phyloP scores from a whole-genome alignment of 2,329 filamentous ascomycete species.

The Camillea tinctor region DNA sequence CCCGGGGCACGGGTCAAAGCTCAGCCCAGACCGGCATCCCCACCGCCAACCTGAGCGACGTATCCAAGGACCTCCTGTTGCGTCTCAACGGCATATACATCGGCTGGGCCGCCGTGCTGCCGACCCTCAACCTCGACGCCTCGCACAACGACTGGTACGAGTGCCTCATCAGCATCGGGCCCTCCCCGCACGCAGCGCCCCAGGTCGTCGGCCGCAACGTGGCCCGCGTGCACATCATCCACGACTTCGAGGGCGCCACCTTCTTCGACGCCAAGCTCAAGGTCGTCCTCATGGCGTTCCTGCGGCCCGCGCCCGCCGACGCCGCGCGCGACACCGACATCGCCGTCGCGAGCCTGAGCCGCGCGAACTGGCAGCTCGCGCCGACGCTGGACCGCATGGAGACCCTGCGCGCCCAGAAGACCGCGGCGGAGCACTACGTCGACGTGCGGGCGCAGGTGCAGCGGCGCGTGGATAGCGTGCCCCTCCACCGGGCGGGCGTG shows the following conservation, averaged over 20 bases:
- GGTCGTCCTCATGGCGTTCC: slow-evolving; percentile 59
- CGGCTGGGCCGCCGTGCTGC: slow-evolving; percentile 56
- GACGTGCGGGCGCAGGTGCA: slow-evolving; percentile 50
- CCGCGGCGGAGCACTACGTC: slow-evolving; percentile 44
- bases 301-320: slow-evolving; percentile 42
- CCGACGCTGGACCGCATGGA: slow-evolving; percentile 39
- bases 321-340: slow-evolving; percentile 42
- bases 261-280: slow-evolving; percentile 48
- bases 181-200: slow-evolving; percentile 45
- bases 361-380: slow-evolving; percentile 45
- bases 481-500: slow-evolving; percentile 58
- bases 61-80: slow-evolving; percentile 52
- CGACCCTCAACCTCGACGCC: slow-evolving; percentile 32
- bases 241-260: slow-evolving; percentile 44
- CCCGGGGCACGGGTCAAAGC: slow-evolving; percentile 43
- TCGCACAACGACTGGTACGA: slow-evolving; percentile 54
- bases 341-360: slow-evolving; percentile 45
- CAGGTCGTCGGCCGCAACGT: slow-evolving; percentile 48
- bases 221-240: slow-evolving; percentile 54
- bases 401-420: slow-evolving; percentile 41
- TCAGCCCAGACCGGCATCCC: slow-evolving; percentile 45
- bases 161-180: slow-evolving; percentile 56
- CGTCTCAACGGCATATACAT: slow-evolving; percentile 62
- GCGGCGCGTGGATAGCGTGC: slow-evolving; percentile 55
- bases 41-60: slow-evolving; percentile 51